Evolutionary conservation across 192 early-diverging fungal species (phyloP).

Genomic region (Backusella circina): DNA sequence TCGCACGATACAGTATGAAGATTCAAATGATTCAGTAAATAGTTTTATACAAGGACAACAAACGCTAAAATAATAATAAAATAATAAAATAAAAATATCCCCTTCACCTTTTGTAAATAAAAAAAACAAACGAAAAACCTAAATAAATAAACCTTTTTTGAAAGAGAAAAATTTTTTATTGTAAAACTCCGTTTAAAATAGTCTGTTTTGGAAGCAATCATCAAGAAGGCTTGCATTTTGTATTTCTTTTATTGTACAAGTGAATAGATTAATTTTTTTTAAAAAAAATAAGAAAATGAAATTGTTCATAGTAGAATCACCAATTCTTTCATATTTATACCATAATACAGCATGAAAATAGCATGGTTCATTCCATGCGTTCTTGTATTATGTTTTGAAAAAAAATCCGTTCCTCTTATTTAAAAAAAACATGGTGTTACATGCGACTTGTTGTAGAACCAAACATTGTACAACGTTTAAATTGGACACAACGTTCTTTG

Average conservation of each 20-base stretch:
- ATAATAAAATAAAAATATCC: neutral
- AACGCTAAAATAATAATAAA: neutral
- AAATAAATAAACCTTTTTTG: neutral
- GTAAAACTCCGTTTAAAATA: neutral
- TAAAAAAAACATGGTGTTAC: neutral
- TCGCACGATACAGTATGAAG: conserved; percentile 13
- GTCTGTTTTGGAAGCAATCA: neutral
- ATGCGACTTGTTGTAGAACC: neutral
- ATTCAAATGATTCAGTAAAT: conserved; percentile 14
- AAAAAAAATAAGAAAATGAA: neutral
- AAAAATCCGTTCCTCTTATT: neutral
- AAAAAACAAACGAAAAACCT: neutral
- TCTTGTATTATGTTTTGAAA: neutral
- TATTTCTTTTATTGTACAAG: neutral
- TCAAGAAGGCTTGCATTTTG: neutral
- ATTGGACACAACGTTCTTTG: neutral
- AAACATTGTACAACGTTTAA: neutral
- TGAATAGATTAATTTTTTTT: neutral
- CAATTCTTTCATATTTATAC: neutral
- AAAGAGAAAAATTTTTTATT: neutral
- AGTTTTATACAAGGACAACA: neutral
- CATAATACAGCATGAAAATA: neutral
- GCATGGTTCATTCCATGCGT: neutral
- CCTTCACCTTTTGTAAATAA: neutral
- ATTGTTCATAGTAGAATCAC: neutral